Evolutionary conservation across 805 yeast species (phyloP).

Genomic region (Ascoidea tarda): DNA sequence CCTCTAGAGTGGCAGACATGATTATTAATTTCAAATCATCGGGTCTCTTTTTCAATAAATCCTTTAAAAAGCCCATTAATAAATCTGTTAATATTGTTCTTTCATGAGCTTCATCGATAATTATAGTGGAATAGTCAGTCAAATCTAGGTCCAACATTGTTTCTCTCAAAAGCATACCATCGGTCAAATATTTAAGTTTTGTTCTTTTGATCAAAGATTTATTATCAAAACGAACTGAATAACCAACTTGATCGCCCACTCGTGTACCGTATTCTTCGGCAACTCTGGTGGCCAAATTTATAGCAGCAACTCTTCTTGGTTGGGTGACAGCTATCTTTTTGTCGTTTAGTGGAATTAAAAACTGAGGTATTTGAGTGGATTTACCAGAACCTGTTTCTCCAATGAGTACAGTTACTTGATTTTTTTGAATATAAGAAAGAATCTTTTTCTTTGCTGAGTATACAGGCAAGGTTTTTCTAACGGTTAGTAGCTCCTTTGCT

Average conservation of each 20-base stretch:
- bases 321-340: slow-evolving; percentile 82
- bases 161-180: slow-evolving; percentile 94
- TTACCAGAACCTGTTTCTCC: slow-evolving; percentile 99
- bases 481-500: slow-evolving; percentile 30
- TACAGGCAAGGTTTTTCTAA: slow-evolving; percentile 58
- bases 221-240: slow-evolving; percentile 84
- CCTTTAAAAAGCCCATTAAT: slow-evolving; percentile 76
- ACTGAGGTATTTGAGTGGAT: slow-evolving; percentile 93
- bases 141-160: slow-evolving; percentile 61
- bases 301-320: slow-evolving; percentile 97
- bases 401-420: slow-evolving; percentile 66
- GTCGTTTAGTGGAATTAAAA: slow-evolving; percentile 40
- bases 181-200: slow-evolving; percentile 74
- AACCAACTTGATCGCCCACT: slow-evolving; percentile 79
- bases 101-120: slow-evolving; percentile 97
- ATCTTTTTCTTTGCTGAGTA: slow-evolving; percentile 56
- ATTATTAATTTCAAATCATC: slow-evolving; percentile 53
- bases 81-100: slow-evolving; percentile 86
- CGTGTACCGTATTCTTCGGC: slow-evolving; percentile 72
- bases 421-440: slow-evolving; percentile 32
- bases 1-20: slow-evolving; percentile 97
- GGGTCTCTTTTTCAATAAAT: slow-evolving; percentile 37
- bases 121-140: slow-evolving; percentile 53
- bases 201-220: slow-evolving; percentile 40
- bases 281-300: slow-evolving; percentile 84